Evolutionary conservation across 2,329 filamentous ascomycete species (phyloP), one percentile per base, ranked within the genome.

Genomic region (Cladosporium sp.): DNA sequence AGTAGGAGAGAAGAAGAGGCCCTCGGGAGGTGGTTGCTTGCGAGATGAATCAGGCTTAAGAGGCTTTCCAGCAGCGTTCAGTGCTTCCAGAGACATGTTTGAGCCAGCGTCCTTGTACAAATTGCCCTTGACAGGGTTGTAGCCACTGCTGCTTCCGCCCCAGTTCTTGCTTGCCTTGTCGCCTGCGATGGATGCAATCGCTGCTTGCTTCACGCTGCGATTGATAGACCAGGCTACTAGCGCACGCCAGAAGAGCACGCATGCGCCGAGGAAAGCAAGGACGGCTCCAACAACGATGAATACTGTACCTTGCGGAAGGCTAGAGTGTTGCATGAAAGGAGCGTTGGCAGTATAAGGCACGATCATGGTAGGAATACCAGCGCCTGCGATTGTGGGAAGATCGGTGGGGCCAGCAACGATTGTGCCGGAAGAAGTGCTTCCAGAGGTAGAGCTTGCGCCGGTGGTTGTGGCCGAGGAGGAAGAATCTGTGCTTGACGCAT

Each of bases 1-100:
- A 0, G 95, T 98, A 0, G 95, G 95, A 8, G 93, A 97, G 82
- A 97, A 99, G 85, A 99, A 99, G 18, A 98, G 84, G 68, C 90
- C 91, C 43, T 87, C 87, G 73, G 86, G 90, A 28, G 85, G 87
- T 59, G 80, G 80, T 64, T 73, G 73, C 69, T 72, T 75, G 71
- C 67, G 70, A 66, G 69, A 63, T 70, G 73, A 65, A 10, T 69
- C 65, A 67, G 68, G 65, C 69, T 75, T 71, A 76, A 73, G 72
- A 74, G 73, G 76, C 76, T 75, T 78, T 73, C 74, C 77, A 71
- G 72, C 68, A 73, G 75, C 69, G 25, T 70, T 75, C 59, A 85
- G 73, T 59, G 85, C 83, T 65, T 87, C 85, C 58, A 87, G 79
- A 14, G 84, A 86, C 75, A 87, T 81, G 67, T 79, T 82, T 28